Base-by-base conservation (phyloP, 495 filamentous ascomycete species). In the Parmelia sp. region DNA sequence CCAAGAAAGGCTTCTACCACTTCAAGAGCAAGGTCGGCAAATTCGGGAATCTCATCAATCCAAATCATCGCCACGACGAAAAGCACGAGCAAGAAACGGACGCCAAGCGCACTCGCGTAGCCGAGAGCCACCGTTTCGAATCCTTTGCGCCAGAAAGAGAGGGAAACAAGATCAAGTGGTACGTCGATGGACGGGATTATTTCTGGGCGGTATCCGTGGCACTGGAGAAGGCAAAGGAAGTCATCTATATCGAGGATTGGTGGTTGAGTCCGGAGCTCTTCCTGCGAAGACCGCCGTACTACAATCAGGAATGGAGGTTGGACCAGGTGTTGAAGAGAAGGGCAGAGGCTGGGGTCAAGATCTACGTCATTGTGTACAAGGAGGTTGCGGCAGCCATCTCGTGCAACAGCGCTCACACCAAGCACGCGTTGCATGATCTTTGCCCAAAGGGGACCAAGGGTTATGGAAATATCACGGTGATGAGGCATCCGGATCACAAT, bases 191-290 rank as follows among this genome's bases (percentile, higher is more conserved):
- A 0, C 79, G 88, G 44, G 90, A 97, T 74, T 97, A 97, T 73
- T 90, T 92, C 71, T 96, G 90, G 88, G 86, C 93, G 2, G 91
- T 97, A 9, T 94, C 90, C 0, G 85, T 86, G 4, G 92, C 93
- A 0, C 78, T 97, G 29, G 93, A 97, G 66, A 78, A 84, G 35
- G 93, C 94, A 37, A 88, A 89, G 65, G 94, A 98, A 75, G 87
- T 88, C 15, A 96, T 98, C 66, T 98, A 97, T 74, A 92, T 98
- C 62, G 91, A 80, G 27, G 94, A 97, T 72, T 98, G 93, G 93
- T 98, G 94, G 93, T 76, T 98, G 14, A 93, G 89, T 2, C 93
- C 93, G 0, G 93, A 98, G 73, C 76, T 97, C 63, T 98, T 96
- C 75, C 77, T 98, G 42, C 86, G 93, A 21, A 82, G 93, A 47